phyloP scores from a whole-genome alignment of 2,329 filamentous ascomycete genomes.

The Venturia oleaginea region DNA sequence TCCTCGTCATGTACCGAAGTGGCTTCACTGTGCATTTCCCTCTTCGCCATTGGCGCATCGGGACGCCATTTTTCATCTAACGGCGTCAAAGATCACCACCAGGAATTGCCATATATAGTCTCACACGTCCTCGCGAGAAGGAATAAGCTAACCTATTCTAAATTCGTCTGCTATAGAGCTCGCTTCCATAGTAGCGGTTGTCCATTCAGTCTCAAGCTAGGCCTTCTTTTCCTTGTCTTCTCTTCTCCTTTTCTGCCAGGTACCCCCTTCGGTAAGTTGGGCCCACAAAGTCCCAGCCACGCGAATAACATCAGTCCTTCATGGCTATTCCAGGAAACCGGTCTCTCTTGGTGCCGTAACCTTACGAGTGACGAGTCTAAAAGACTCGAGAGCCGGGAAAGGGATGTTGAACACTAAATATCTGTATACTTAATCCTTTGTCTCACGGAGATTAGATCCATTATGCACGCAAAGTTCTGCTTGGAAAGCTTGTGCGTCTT shows the following conservation, averaged over 20 bases:
- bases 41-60: neutral
- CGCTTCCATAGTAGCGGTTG: neutral
- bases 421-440: neutral
- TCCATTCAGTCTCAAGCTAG: neutral
- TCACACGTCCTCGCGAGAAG: neutral
- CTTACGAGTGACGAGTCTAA: no score
- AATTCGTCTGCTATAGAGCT: neutral
- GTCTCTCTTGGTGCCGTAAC: neutral
- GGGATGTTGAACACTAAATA: neutral
- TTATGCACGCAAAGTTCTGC: neutral
- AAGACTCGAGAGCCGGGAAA: no score
- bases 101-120: neutral
- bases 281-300: neutral
- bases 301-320: neutral
- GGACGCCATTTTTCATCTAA: neutral
- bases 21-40: neutral
- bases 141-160: neutral
- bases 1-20: no score
- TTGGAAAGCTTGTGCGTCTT: neutral
- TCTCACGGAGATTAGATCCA: neutral
- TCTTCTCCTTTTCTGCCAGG: slow-evolving; percentile 3
- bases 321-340: neutral
- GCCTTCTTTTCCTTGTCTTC: neutral
- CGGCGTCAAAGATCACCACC: neutral
- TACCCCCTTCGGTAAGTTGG: neutral